A percentile compares a stretch with the other conserved stretches of the same genome.
phyloP scores from a whole-genome alignment of 2,329 filamentous ascomycete genomes.

The Arthrobotrys conoides region DNA sequence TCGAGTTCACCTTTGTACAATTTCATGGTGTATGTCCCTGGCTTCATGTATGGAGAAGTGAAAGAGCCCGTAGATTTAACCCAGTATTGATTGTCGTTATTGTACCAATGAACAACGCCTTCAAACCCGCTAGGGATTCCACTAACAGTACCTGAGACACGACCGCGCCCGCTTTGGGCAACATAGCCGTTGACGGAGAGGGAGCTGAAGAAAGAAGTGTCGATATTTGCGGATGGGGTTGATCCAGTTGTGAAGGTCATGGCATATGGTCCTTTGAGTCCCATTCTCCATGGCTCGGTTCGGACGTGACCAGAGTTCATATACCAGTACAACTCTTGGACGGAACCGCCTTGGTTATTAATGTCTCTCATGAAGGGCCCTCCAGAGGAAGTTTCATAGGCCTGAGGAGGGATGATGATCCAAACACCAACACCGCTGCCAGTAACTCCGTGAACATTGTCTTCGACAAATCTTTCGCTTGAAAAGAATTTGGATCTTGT shows the following conservation, averaged over 20 bases:
- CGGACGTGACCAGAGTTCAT: conserved; percentile 76
- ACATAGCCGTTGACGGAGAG: conserved; percentile 75
- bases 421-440: conserved; percentile 71
- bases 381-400: conserved; percentile 76
- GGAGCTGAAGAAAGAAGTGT: conserved; percentile 74
- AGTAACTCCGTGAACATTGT: conserved; percentile 75
- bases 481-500: conserved; percentile 80
- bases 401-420: conserved; percentile 72
- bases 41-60: conserved; percentile 77
- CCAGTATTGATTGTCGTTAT: conserved; percentile 77
- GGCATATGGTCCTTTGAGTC: conserved; percentile 77
- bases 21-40: conserved; percentile 78
- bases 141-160: conserved; percentile 74
- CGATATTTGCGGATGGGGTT: conserved; percentile 70
- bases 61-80: conserved; percentile 72
- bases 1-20: conserved; percentile 75
- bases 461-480: conserved; percentile 78
- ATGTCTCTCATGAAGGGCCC: conserved; percentile 75
- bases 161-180: conserved; percentile 72
- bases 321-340: conserved; percentile 76
- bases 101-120: conserved; percentile 77
- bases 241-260: conserved; percentile 74
- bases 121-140: conserved; percentile 72
- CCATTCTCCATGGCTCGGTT: conserved; percentile 75
- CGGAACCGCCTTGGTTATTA: conserved; percentile 73